Evolutionary conservation across 2,329 filamentous ascomycete genomes (phyloP).

Genomic region (Plenodomus biglobosus): DNA sequence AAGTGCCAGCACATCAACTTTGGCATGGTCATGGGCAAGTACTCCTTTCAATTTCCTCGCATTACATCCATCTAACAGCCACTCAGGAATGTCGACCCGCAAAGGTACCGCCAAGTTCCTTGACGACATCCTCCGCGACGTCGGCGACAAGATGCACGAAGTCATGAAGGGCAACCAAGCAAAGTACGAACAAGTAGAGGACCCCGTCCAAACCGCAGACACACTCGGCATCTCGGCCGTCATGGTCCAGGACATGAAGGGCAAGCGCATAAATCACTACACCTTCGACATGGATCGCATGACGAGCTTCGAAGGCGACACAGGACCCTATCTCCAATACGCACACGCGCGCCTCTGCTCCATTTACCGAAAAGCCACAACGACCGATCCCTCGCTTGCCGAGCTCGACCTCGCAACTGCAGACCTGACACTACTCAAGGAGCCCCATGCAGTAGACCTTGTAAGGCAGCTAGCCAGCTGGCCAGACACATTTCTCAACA

Average conservation of each 20-base stretch:
- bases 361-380: conserved; percentile 55
- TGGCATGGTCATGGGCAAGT: conserved; percentile 61
- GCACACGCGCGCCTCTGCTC: conserved; percentile 55
- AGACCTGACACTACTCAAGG: conserved; percentile 68
- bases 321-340: conserved; percentile 82
- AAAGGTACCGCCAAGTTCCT: conserved; percentile 60
- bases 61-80: not conserved
- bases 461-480: conserved; percentile 78
- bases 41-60: too few species aligned
- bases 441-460: conserved; percentile 71
- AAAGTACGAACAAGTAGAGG: conserved; percentile 87
- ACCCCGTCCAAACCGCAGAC: conserved; percentile 81
- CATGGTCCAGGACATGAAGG: conserved; percentile 98
- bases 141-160: conserved; percentile 95
- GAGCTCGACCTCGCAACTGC: conserved; percentile 65
- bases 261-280: conserved; percentile 76
- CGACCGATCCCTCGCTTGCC: conserved; percentile 50
- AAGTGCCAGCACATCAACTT: conserved; percentile 67
- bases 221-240: conserved; percentile 89
- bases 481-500: conserved; percentile 82
- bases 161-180: conserved; percentile 88
- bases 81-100: conserved; percentile 58
- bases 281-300: conserved; percentile 79
- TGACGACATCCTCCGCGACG: conserved; percentile 56
- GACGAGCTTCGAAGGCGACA: conserved; percentile 83